Conservation (phyloP, 768 basidiomycete genomes). For the Suillus americanus region DNA sequence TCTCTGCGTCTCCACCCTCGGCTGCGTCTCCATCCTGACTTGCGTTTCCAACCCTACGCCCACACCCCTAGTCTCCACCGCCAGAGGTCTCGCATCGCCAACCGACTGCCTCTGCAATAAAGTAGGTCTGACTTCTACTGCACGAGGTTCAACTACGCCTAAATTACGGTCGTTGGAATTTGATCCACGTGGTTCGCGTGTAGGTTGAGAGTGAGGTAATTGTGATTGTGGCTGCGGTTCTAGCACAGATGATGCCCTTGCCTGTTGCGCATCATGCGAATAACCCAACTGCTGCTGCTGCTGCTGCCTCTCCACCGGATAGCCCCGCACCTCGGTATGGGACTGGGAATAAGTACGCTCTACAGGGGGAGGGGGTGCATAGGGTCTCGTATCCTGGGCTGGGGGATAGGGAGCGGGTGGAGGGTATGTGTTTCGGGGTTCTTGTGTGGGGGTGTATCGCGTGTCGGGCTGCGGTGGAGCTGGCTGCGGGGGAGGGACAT, state of each 20-base stretch:
- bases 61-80: not conserved
- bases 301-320: conserved; percentile 1
- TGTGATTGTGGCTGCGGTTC: conserved; percentile 11
- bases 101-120: not conserved
- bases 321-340: not conserved
- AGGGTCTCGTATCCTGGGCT: not conserved
- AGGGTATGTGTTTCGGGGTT: not conserved
- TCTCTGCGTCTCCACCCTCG: not conserved
- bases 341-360: not conserved
- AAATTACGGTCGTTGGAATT: conserved; percentile 25
- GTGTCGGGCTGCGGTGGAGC: conserved; percentile 19
- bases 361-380: not conserved
- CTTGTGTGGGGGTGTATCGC: not conserved
- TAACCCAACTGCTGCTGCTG: conserved; percentile 6
- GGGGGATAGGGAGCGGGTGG: not conserved
- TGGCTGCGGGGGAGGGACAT: conserved; percentile 8
- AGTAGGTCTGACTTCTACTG: not conserved
- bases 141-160: conserved; percentile 7
- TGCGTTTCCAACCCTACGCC: not conserved
- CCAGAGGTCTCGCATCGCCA: not conserved
- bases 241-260: conserved; percentile 14
- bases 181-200: conserved; percentile 16
- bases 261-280: conserved; percentile 18
- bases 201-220: conserved; percentile 13
- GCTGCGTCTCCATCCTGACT: not conserved